Conservation (phyloP, 495 filamentous ascomycete species). For the Aspergillus nidulans region DNA sequence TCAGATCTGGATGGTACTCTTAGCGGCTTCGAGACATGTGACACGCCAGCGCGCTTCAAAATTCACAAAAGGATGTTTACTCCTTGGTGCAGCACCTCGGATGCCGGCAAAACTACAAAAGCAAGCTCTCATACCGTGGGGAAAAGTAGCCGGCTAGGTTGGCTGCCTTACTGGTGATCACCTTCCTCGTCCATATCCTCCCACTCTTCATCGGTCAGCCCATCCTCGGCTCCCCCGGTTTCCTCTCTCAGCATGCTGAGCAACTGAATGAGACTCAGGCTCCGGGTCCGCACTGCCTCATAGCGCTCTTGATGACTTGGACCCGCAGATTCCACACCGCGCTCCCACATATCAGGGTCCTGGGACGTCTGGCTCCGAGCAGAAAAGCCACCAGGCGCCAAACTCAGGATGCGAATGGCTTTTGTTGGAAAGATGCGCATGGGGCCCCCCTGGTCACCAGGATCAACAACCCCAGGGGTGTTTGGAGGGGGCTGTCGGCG, state of each 20-base stretch:
- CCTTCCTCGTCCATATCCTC: conserved; percentile 1
- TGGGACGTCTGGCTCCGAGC: conserved; percentile 1
- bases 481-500: conserved; percentile 27
- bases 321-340: too few relatives aligned
- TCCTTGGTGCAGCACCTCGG: too few relatives aligned
- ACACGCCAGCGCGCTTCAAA: too few relatives aligned
- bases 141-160: too few relatives aligned
- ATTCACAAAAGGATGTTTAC: too few relatives aligned
- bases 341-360: neutral
- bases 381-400: conserved; percentile 24
- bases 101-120: too few relatives aligned
- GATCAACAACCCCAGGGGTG: neutral
- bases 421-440: conserved; percentile 36
- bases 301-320: conserved; percentile 3
- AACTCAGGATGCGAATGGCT: conserved; percentile 32
- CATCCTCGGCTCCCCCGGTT: conserved; percentile 16
- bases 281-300: conserved; percentile 21
- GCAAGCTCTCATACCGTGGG: too few relatives aligned
- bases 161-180: neutral
- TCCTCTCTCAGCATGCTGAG: conserved; percentile 29
- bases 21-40: too few relatives aligned
- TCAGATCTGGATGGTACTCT: too few relatives aligned
- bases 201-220: conserved; percentile 13
- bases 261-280: conserved; percentile 28
- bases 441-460: conserved; percentile 10